A percentile compares a stretch with the other conserved stretches of the same genome.
phyloP scores from a whole-genome alignment of 1,284 basidiomycete genomes.

The Heterobasidion occidentale region DNA sequence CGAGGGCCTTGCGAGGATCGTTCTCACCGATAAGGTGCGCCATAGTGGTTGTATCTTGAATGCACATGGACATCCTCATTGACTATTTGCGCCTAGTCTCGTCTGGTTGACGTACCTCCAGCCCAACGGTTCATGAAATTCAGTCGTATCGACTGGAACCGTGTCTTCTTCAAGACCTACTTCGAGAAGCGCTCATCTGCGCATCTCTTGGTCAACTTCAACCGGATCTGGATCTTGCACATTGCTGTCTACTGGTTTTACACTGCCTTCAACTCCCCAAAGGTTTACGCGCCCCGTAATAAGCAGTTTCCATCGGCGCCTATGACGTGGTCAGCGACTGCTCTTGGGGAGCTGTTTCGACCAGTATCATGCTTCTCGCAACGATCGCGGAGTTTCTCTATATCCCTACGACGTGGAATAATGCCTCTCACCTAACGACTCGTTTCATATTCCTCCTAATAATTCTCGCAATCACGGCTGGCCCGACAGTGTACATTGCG shows the following conservation, averaged over 20 bases:
- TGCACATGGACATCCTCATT: conserved; percentile 1
- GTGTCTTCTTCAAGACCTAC: conserved; percentile 96
- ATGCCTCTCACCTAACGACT: conserved; percentile 88
- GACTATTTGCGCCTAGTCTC: conserved; percentile 42
- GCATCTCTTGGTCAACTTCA: conserved; percentile 94
- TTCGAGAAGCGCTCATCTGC: conserved; percentile 89
- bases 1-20: conserved; percentile 91
- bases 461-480: conserved; percentile 80
- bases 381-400: conserved; percentile 91
- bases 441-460: conserved; percentile 83
- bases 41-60: not conserved
- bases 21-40: conserved; percentile 78
- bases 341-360: conserved; percentile 89
- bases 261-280: conserved; percentile 94
- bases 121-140: conserved; percentile 90
- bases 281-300: conserved; percentile 73
- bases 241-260: conserved; percentile 90
- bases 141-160: conserved; percentile 84
- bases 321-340: conserved; percentile 91
- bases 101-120: conserved; percentile 84
- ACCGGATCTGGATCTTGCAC: conserved; percentile 94
- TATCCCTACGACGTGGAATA: conserved; percentile 97
- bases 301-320: conserved; percentile 53
- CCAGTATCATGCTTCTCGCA: conserved; percentile 85
- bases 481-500: conserved; percentile 88